phyloP scores from a whole-genome alignment of 2,329 filamentous ascomycete species.

The Emericellopsis cladophorae region DNA sequence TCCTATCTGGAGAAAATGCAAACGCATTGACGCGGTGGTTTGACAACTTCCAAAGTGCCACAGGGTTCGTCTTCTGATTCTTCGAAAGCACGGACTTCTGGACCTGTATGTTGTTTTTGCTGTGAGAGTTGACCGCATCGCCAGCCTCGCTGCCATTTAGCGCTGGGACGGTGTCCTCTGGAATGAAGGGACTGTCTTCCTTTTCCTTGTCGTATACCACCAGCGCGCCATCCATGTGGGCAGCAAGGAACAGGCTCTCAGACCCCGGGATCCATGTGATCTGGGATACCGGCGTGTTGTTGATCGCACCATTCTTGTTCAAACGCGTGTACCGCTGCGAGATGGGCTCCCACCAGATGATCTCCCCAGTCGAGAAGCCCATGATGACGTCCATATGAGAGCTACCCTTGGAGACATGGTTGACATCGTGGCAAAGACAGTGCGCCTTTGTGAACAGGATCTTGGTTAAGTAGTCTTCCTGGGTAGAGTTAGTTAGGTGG shows the following conservation, averaged over 20 bases:
- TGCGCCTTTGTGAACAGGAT: slow-evolving; percentile 95
- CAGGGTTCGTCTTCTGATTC: slow-evolving; percentile 87
- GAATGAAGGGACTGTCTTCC: slow-evolving; percentile 68
- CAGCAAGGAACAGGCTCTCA: slow-evolving; percentile 83
- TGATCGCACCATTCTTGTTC: slow-evolving; percentile 94
- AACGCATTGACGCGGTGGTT: slow-evolving; percentile 86
- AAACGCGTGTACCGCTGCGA: slow-evolving; percentile 90
- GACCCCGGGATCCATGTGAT: slow-evolving; percentile 92
- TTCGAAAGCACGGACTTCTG: slow-evolving; percentile 87
- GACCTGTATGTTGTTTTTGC: slow-evolving; percentile 48
- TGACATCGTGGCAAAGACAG: slow-evolving; percentile 88
- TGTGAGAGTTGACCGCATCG: slow-evolving; percentile 18
- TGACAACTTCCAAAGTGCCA: slow-evolving; percentile 84
- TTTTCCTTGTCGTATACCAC: slow-evolving; percentile 97
- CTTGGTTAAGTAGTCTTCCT: slow-evolving; percentile 87
- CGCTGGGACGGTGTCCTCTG: slow-evolving; percentile 53
- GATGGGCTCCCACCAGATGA: slow-evolving; percentile 97
- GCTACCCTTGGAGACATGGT: slow-evolving; percentile 64
- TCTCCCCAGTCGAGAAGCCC: slow-evolving; percentile 92
- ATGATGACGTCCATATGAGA: slow-evolving; percentile 84
- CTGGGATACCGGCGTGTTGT: slow-evolving; percentile 69
- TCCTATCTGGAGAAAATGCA: slow-evolving; percentile 80
- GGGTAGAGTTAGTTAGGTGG: slow-evolving; percentile 3
- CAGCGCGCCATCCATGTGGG: slow-evolving; percentile 81
- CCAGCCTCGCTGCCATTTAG: slow-evolving; percentile 47